Evolutionary conservation across 257 asterid species (phyloP), one percentile per base, ranked within the genome.

Genomic region (Gentiana dahurica): DNA sequence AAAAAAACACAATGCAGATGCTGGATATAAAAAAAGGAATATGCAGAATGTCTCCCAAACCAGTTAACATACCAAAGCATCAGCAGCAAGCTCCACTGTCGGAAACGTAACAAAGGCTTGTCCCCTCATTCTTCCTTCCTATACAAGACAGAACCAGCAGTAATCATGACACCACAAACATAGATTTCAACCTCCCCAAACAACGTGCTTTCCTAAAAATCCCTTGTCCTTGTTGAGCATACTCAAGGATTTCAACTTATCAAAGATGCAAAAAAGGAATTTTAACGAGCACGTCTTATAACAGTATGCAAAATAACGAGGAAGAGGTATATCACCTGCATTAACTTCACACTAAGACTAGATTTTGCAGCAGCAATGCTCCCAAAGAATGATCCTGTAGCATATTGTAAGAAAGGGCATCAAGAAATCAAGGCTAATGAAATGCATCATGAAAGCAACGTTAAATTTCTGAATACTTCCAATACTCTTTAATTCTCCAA

Each of bases 51-150:
- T 10, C 46, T 41, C 46, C 46, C 46, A 41, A 41, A 41, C 6
- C 4, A 45, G 58, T 52, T 52, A 74, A 70, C 75, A 51, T 73
- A 91, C 96, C 86, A 91, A 63, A 53, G 97, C 97, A 72, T 75
- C 77, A 46, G 65, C 85, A 66, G 98, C 98, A 67, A 85, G 84
- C 71, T 87, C 98, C 35, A 73, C 77, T 0, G 95, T 73, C 11
- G 97, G 95, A 75, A 91, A 87, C 36, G 98, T 91, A 66, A 87
- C 72, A 70, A 91, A 91, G 38, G 97, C 97, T 81, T 87, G 98
- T 49, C 94, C 98, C 65, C 93, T 84, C 98, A 91, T 91, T 77
- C 98, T 85, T 72, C 98, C 98, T 79, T 91, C 98, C 98, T 91
- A 69, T 37, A 52, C 46, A 41, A 41, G 45, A 41, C 10, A 41